phyloP scores from a whole-genome alignment of 257 asterid genomes.

The Solanum virginianum region DNA sequence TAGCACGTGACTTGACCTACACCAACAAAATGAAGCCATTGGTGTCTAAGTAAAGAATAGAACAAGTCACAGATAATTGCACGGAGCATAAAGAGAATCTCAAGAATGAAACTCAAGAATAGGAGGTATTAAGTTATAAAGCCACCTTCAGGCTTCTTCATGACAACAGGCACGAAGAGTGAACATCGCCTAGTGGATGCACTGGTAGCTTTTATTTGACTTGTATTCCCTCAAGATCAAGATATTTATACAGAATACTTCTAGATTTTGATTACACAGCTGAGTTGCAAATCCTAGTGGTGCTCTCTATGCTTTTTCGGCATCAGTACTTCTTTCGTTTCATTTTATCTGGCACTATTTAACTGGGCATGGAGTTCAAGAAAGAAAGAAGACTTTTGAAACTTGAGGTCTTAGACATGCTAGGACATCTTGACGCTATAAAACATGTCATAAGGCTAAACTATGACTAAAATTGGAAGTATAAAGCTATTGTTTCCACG shows the following conservation, averaged over 20 bases:
- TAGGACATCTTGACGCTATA: not conserved
- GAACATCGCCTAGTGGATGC: not conserved
- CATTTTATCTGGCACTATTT: not conserved
- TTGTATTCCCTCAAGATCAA: not conserved
- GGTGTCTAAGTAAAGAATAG: not conserved
- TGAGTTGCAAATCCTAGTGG: not conserved
- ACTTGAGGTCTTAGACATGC: not conserved
- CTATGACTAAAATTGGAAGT: not conserved
- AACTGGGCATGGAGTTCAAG: not conserved
- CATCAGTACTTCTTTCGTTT: not conserved
- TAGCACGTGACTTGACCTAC: constrained; percentile 85
- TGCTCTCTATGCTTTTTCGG: not conserved
- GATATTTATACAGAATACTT: not conserved
- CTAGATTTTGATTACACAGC: not conserved
- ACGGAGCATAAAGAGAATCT: not conserved
- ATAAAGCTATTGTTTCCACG: not conserved
- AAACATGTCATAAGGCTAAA: not conserved
- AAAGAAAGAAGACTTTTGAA: not conserved
- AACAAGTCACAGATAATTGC: not conserved
- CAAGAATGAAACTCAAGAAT: not conserved
- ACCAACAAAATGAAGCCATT: constrained; percentile 13
- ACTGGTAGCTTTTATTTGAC: not conserved
- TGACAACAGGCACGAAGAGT: not conserved
- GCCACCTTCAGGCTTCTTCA: not conserved
- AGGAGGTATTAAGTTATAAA: not conserved